These are phyloP conservation scores for Phytophthora idaei DNA, from an alignment of 352 stramenopile genomes.

Conservation along the genomic window DNA sequence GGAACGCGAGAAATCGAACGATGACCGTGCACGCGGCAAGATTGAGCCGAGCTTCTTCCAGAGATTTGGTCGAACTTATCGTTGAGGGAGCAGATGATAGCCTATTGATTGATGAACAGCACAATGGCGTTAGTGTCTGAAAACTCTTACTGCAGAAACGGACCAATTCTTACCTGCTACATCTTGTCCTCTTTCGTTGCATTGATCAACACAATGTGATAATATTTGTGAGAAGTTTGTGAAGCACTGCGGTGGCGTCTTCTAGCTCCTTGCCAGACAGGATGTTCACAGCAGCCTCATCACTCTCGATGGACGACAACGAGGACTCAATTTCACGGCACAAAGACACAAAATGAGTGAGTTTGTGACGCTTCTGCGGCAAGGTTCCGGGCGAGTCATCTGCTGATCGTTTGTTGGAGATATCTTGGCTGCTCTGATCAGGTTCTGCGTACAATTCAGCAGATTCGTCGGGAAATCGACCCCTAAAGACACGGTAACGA, in stretches of 20 bases:
- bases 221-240: slow-evolving; percentile 49
- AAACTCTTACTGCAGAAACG: slow-evolving; percentile 5
- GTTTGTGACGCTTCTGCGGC: slow-evolving; percentile 33
- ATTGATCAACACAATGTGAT: slow-evolving; percentile 22
- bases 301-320: slow-evolving; percentile 32
- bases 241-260: slow-evolving; percentile 48
- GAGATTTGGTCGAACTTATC: slow-evolving; percentile 76
- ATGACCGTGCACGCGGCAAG: slow-evolving; percentile 55
- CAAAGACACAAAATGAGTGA: slow-evolving; percentile 37
- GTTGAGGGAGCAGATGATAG: slow-evolving; percentile 36
- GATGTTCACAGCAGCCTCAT: slow-evolving; percentile 32
- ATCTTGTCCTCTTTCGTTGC: not conserved
- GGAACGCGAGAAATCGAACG: slow-evolving; percentile 61
- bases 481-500: slow-evolving; percentile 18
- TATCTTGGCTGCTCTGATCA: slow-evolving; percentile 4
- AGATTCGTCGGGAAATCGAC: slow-evolving; percentile 37
- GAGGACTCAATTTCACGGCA: slow-evolving; percentile 58
- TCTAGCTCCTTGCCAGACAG: slow-evolving; percentile 57
- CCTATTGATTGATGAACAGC: slow-evolving; percentile 13
- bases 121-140: slow-evolving; percentile 16
- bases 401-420: slow-evolving; percentile 21
- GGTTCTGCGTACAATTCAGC: slow-evolving; percentile 18
- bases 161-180: slow-evolving; percentile 5
- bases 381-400: slow-evolving; percentile 3
- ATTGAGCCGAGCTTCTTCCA: slow-evolving; percentile 82